Base-by-base conservation (phyloP, 2,329 filamentous ascomycete genomes). In the Delphinella strobiligena region DNA sequence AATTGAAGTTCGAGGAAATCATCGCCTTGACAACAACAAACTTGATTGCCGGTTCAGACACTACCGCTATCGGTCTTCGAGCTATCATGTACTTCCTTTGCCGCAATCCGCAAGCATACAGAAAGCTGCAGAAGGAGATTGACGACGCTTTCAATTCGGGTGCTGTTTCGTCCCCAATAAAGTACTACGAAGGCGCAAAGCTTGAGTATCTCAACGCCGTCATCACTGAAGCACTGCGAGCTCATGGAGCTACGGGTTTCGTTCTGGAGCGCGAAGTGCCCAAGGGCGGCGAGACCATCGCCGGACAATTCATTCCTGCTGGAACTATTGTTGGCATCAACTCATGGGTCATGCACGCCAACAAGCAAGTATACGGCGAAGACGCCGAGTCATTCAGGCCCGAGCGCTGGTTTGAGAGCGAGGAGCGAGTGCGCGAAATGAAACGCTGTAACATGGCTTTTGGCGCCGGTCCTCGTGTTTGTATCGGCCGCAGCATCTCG, bases 211-310 rank as follows among this genome's bases (percentile, higher is more conserved):
- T 75, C 60, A 68, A 30, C 32, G 71, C 71, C 3, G 63, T 70
- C 3, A 60, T 75, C 16, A 67, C 65, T 14, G 74, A 78, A 51
- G 58, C 65, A 0, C 53, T 68, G 45, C 63, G 71, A 2, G 51
- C 71, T 7, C 67, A 72, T 45, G 68, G 71, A 1, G 24, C 37
- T 34, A 50, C 58, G 1, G 57, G 55, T 2, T 41, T 62, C 3
- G 50, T 51, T 0, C 47, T 66, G 2, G 57, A 60, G 31, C 52
- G 62, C 1, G 34, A 54, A n/a, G 57, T 62, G 0, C 57, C 61
- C 0, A 18, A 36, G 0, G 49, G 44, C 7, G 57, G 61, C 1
- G 40, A 51, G 2, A 37, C 44, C 1, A 47, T 63, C n/a, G 49
- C 49, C 11, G 56, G 55, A 11, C 47, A 48, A 4, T 47, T 54